These are phyloP conservation scores for Paraphoma sp. DNA, from an alignment of 2,329 filamentous ascomycete genomes.

Conservation along the genomic window DNA sequence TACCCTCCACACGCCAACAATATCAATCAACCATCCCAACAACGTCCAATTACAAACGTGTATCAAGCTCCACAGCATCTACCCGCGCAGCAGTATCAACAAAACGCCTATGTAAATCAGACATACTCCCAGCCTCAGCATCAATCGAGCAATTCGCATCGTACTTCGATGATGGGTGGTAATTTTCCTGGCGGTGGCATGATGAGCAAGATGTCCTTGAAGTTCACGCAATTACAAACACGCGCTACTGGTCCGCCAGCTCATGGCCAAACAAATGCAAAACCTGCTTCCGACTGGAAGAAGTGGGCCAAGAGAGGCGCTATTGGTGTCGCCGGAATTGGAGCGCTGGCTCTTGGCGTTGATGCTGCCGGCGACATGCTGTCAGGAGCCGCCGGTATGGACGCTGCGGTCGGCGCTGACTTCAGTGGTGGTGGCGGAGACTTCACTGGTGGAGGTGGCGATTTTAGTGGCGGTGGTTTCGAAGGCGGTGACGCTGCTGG, in stretches of 20 bases:
- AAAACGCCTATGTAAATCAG: not conserved
- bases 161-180: not conserved
- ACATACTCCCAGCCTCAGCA: not conserved
- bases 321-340: constrained; percentile 12
- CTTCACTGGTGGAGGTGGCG: not conserved
- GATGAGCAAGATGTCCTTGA: constrained; percentile 10
- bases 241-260: not conserved
- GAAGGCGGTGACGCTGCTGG: not conserved
- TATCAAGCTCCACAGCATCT: not conserved
- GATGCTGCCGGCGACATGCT: constrained; percentile 9
- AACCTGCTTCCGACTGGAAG: constrained; percentile 10
- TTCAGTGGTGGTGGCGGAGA: constrained; percentile 2
- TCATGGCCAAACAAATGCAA: not conserved
- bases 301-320: constrained; percentile 14
- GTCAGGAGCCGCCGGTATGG: not conserved
- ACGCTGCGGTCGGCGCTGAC: not conserved
- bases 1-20: not conserved
- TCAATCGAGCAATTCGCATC: not conserved
- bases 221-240: constrained; percentile 2
- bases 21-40: not conserved
- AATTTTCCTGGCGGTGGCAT: constrained; percentile 1
- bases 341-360: constrained; percentile 11
- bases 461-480: not conserved
- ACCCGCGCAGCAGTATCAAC: not conserved
- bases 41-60: not conserved